Percentiles rank a stretch among this genome's conserved stretches.
phyloP scores from a whole-genome alignment of 768 basidiomycete species.

The Mycena metata region DNA sequence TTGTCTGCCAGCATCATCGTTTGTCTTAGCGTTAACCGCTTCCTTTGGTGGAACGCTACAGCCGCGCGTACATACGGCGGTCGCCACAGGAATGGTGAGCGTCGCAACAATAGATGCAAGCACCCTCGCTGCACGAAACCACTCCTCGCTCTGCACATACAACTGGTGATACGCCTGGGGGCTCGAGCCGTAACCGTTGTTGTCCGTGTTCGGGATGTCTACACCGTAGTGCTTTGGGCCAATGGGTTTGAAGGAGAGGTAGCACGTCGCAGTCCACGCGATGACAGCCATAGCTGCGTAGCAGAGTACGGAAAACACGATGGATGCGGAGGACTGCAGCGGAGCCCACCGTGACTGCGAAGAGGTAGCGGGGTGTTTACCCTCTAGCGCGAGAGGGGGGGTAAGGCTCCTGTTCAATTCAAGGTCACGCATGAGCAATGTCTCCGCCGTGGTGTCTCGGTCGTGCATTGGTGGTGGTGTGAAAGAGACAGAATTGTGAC shows the following conservation, averaged over 20 bases:
- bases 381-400: constrained; percentile 14
- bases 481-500: constrained; percentile 5
- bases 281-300: too few relatives aligned
- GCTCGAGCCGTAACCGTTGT: too few relatives aligned
- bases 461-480: too few relatives aligned
- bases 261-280: too few relatives aligned
- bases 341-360: constrained; percentile 19
- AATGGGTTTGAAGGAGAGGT: too few relatives aligned
- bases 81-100: constrained; percentile 25
- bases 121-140: constrained; percentile 26
- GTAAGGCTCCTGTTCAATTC: not conserved
- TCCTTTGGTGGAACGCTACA: constrained; percentile 25
- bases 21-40: constrained; percentile 18
- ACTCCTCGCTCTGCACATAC: constrained; percentile 20
- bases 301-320: too few relatives aligned
- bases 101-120: constrained; percentile 14
- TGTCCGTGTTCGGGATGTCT: too few relatives aligned
- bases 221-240: too few relatives aligned
- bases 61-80: constrained; percentile 24
- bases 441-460: too few relatives aligned
- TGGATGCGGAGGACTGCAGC: constrained; percentile 21
- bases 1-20: constrained; percentile 23
- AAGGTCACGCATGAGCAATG: too few relatives aligned
- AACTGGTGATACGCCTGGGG: too few relatives aligned
- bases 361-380: constrained; percentile 7